These are phyloP conservation scores for Emmonsiellopsis sp. DNA, from an alignment of 2,329 filamentous ascomycete genomes.

Conservation along the genomic window DNA sequence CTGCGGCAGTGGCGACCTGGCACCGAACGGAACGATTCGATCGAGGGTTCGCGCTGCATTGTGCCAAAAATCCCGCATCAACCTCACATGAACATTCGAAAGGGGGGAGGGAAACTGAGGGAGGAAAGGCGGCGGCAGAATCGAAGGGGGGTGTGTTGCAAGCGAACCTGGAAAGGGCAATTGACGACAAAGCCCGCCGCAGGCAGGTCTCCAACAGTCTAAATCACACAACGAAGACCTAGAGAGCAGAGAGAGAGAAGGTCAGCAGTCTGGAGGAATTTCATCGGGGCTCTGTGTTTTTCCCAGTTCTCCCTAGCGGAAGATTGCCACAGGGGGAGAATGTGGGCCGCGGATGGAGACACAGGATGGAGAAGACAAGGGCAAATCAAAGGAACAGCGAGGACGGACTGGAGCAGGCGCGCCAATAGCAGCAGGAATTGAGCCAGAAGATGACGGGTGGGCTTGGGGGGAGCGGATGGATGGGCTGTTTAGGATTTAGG, in stretches of 20 bases:
- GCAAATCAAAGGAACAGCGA: not conserved
- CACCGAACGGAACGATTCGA: slow-evolving; percentile 1
- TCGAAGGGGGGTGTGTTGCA: slow-evolving; percentile 1
- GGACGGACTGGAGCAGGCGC: not conserved
- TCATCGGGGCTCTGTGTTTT: not conserved
- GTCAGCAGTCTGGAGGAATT: not conserved
- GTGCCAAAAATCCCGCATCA: slow-evolving; percentile 1
- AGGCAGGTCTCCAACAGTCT: not conserved
- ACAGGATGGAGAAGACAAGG: not conserved
- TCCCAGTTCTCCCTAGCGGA: not conserved
- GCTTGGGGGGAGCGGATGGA: not conserved
- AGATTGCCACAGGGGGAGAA: not conserved
- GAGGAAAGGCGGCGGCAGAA: not conserved
- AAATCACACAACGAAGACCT: slow-evolving; percentile 1
- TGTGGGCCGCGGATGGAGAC: not conserved
- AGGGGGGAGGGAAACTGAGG: not conserved
- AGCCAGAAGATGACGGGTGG: not conserved
- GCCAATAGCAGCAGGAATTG: not conserved
- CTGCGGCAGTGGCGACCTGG: slow-evolving; percentile 19
- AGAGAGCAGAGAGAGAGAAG: not conserved
- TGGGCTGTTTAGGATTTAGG: not conserved
- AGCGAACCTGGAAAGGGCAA: slow-evolving; percentile 2
- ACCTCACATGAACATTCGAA: not conserved
- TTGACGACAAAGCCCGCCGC: not conserved
- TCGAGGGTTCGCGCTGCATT: slow-evolving; percentile 1